Conservation (phyloP, 164 flowering plant species). For the Annona squamosa region DNA sequence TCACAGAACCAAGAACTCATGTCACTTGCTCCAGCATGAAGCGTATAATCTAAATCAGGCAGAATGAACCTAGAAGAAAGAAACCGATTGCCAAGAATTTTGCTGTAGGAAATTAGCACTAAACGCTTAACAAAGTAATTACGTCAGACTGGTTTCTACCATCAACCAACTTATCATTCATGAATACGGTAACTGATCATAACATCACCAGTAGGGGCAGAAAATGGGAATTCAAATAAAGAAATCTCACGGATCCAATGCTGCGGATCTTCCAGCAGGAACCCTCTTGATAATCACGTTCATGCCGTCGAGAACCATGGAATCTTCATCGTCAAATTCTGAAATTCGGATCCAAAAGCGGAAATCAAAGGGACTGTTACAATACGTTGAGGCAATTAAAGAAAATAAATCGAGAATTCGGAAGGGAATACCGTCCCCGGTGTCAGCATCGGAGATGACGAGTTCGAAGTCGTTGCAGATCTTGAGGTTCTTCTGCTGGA, state of each 20-base stretch:
- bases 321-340: slow-evolving; percentile 43
- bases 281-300: slow-evolving; percentile 65
- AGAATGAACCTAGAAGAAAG: too few relatives aligned
- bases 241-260: slow-evolving; percentile 26
- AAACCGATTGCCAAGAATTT: too few relatives aligned
- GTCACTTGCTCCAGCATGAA: too few relatives aligned
- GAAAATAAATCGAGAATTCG: neutral
- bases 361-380: neutral
- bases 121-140: too few relatives aligned
- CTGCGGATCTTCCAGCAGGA: slow-evolving; percentile 45
- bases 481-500: slow-evolving; percentile 36
- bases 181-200: neutral
- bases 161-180: too few relatives aligned
- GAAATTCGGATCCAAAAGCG: slow-evolving; percentile 10
- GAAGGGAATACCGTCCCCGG: slow-evolving; percentile 43
- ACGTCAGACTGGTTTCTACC: too few relatives aligned
- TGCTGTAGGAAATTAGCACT: too few relatives aligned
- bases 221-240: neutral
- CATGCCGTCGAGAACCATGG: slow-evolving; percentile 45
- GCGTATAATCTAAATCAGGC: too few relatives aligned
- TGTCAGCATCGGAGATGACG: slow-evolving; percentile 44
- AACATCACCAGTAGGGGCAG: neutral
- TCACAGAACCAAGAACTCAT: too few relatives aligned
- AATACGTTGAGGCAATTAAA: too few relatives aligned
- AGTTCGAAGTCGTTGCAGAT: slow-evolving; percentile 49